phyloP scores from a whole-genome alignment of 2,329 filamentous ascomycete genomes.

The Fusarium transvaalense region DNA sequence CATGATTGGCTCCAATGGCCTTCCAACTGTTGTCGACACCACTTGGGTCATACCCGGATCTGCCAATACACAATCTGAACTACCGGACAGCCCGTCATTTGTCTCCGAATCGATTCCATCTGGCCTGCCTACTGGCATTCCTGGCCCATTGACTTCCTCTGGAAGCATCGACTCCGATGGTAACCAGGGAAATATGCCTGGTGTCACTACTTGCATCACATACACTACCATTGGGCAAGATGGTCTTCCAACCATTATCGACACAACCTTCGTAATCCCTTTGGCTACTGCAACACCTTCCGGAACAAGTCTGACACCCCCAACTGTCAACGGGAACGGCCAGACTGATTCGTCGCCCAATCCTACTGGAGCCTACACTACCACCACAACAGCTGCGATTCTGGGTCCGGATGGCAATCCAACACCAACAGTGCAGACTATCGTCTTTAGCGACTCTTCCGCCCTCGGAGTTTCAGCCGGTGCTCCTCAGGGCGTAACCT shows the following conservation, averaged over 20 bases:
- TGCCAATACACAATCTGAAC: conserved; percentile 34
- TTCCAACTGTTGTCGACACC: conserved; percentile 51
- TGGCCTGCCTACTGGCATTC: conserved; percentile 44
- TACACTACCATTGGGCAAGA: conserved; percentile 49
- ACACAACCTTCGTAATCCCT: conserved; percentile 50
- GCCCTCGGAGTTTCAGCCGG: conserved; percentile 36
- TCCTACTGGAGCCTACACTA: conserved; percentile 40
- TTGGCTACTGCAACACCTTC: conserved; percentile 40
- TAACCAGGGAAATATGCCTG: conserved; percentile 4
- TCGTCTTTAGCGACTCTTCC: conserved; percentile 48
- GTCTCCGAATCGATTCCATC: conserved; percentile 35
- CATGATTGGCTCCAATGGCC: conserved; percentile 40
- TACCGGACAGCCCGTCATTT: conserved; percentile 40
- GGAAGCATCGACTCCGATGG: conserved; percentile 17
- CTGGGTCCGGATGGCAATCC: conserved; percentile 51
- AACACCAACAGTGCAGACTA: conserved; percentile 52
- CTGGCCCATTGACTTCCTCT: conserved; percentile 38
- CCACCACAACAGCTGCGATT: conserved; percentile 50
- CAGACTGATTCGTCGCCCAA: conserved; percentile 30
- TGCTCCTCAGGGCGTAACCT: conserved; percentile 30
- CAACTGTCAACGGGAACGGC: conserved; percentile 22
- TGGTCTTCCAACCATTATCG: conserved; percentile 48
- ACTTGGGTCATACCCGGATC: conserved; percentile 50
- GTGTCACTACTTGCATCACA: conserved; percentile 50
- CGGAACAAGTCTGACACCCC: conserved; percentile 25